These are phyloP conservation scores for Colletotrichum siamense DNA, from an alignment of 2,329 filamentous ascomycete genomes.

Conservation along the genomic window DNA sequence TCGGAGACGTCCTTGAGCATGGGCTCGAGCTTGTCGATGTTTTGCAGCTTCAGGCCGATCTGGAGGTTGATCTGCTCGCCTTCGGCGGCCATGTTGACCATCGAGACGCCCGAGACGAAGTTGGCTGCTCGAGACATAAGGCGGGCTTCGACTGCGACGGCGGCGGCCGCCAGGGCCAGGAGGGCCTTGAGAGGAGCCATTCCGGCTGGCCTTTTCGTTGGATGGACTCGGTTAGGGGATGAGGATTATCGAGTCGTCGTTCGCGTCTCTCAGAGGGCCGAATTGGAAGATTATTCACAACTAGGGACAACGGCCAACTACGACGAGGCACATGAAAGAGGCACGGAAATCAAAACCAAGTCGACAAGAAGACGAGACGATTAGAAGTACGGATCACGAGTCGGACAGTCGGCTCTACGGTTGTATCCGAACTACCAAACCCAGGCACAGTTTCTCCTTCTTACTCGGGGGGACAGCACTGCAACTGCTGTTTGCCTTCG, in stretches of 20 bases:
- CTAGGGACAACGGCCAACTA: not conserved
- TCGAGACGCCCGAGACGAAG: slow-evolving; percentile 16
- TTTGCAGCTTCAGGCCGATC: slow-evolving; percentile 25
- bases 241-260: not conserved
- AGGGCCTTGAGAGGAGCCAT: slow-evolving; percentile 14
- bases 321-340: not conserved
- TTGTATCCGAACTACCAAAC: not conserved
- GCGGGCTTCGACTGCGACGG: slow-evolving; percentile 11
- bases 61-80: slow-evolving; percentile 24
- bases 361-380: not conserved
- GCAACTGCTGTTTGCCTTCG: not conserved
- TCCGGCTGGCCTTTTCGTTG: not conserved
- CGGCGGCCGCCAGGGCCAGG: slow-evolving; percentile 11
- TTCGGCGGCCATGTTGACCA: slow-evolving; percentile 18
- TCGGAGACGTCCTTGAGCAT: slow-evolving; percentile 28
- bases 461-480: not conserved
- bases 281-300: not conserved
- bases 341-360: not conserved
- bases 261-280: not conserved
- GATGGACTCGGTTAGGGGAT: not conserved
- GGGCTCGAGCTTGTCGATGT: slow-evolving; percentile 29
- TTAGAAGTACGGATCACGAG: not conserved
- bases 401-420: not conserved
- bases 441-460: not conserved
- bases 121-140: slow-evolving; percentile 23